These are phyloP conservation scores for Teratosphaeria destructans DNA, from an alignment of 2,329 filamentous ascomycete species.

Conservation along the genomic window DNA sequence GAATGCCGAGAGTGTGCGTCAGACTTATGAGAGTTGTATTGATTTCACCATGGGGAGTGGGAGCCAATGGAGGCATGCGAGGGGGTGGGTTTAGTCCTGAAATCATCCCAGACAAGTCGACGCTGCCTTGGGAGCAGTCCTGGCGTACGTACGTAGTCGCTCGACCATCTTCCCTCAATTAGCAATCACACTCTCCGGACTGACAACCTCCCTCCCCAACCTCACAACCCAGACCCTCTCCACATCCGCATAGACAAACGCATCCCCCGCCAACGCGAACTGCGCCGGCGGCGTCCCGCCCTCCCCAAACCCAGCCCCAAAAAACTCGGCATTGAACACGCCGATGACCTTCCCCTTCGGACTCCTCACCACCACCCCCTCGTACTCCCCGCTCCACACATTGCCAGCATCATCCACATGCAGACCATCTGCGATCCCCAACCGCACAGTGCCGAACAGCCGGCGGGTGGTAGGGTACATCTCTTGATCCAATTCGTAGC, in stretches of 20 bases:
- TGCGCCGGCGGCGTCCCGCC: neutral
- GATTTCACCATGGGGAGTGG: slow-evolving; percentile 40
- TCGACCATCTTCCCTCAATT: neutral
- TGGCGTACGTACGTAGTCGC: no score
- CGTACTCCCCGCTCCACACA: neutral
- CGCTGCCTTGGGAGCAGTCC: no score
- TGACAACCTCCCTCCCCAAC: neutral
- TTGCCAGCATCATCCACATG: slow-evolving; percentile 1
- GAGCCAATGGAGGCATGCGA: neutral
- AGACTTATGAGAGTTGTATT: slow-evolving; percentile 55
- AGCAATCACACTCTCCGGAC: neutral
- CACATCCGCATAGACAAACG: neutral
- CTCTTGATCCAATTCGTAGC: neutral
- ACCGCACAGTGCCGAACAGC: neutral
- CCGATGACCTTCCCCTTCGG: neutral
- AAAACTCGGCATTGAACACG: neutral
- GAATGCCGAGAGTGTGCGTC: slow-evolving; percentile 44
- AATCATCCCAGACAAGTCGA: no score
- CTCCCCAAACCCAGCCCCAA: neutral
- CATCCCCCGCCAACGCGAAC: neutral
- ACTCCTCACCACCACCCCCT: neutral
- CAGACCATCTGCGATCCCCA: neutral
- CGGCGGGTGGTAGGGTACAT: neutral
- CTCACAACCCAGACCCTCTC: neutral
- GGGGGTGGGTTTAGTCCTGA: neutral